Base-by-base conservation (phyloP, 352 stramenopile genomes). In the Phytopythium boreale region DNA sequence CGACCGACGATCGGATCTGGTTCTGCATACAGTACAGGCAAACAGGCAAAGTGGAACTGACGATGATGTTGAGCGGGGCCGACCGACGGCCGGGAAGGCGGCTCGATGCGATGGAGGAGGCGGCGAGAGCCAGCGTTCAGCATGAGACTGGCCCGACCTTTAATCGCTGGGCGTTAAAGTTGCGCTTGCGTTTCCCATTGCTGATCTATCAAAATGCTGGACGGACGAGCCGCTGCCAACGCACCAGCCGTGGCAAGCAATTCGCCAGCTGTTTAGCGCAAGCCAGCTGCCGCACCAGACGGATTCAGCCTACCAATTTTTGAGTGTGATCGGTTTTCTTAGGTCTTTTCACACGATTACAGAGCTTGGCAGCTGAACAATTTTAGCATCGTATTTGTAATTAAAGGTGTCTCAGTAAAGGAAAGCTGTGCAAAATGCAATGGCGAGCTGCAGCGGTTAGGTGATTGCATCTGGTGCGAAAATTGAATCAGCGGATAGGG, bases 391-490 rank as follows among this genome's bases (percentile, higher is more conserved):
- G 43, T 26, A 50, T 26, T 27, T 2, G 17, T 26, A 26, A 36
- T 36, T n/a, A 10, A 10, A 55, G 49, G 27, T 20, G 49, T 36
- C 49, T 39, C 46, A n/a, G 24, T 26, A 31, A 6, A 31, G 24
- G n/a, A 5, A 29, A 52, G 9, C 24, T 39, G 34, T 39, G 34
- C 34, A 14, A 39, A 7, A 7, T 39, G 34, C 10, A 39, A 39
- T 39, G 11, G 34, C 34, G 10, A 39, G 10, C 43, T 27, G 20
- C 3, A 50, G 27, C 0, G 50, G 50, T 7, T 56, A 56, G 50
- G 50, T 56, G 50, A 41, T 56, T 56, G 50, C 50, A 58, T 43
- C 29, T 58, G 51, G 51, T 44, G 51, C 7, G 17, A 43, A 43
- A 26, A 43, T 43, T 56, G 50, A 39, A 56, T 27, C 50, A 56